Conservation (phyloP, 495 filamentous ascomycete genomes). For the Annulohypoxylon maeteangense region DNA sequence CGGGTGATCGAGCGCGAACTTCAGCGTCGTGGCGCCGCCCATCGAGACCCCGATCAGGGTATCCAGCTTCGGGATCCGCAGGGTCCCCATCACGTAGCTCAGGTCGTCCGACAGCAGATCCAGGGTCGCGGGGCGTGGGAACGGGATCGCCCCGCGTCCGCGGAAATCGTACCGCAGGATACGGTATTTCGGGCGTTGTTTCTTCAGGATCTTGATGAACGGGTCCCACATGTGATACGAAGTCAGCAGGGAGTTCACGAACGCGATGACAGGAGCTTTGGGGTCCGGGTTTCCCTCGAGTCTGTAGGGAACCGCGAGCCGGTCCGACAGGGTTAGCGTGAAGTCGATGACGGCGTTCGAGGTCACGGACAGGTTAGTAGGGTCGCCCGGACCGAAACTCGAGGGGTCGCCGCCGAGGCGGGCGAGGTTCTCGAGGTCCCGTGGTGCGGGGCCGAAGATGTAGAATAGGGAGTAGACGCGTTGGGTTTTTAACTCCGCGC, state of each 20-base stretch:
- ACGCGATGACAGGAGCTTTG: conserved; percentile 73
- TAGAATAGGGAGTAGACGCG: conserved; percentile 77
- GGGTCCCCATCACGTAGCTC: conserved; percentile 63
- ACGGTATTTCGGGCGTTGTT: conserved; percentile 70
- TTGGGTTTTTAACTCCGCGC: conserved; percentile 64
- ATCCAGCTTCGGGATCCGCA: conserved; percentile 69
- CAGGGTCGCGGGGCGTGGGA: conserved; percentile 58
- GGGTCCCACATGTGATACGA: conserved; percentile 80
- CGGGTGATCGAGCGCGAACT: conserved; percentile 74
- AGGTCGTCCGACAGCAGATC: conserved; percentile 75
- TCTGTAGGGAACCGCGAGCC: conserved; percentile 73
- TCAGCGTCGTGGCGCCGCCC: conserved; percentile 79
- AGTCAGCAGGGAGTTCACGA: conserved; percentile 80
- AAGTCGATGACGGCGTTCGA: conserved; percentile 67
- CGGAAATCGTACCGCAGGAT: conserved; percentile 78
- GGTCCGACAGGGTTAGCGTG: conserved; percentile 73
- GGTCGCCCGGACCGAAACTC: conserved; percentile 65
- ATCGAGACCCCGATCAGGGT: conserved; percentile 77
- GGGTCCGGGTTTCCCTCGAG: conserved; percentile 77
- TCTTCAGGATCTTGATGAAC: conserved; percentile 68
- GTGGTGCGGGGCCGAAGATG: conserved; percentile 77
- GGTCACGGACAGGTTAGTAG: conserved; percentile 58
- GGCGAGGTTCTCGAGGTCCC: conserved; percentile 66
- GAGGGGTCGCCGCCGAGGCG: conserved; percentile 49
- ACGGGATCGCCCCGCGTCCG: conserved; percentile 66